A percentile compares a stretch with the other conserved stretches of the same genome.
These are phyloP conservation scores for Deinandra increscens DNA, from an alignment of 129 eudicot species.

Conservation along the genomic window DNA sequence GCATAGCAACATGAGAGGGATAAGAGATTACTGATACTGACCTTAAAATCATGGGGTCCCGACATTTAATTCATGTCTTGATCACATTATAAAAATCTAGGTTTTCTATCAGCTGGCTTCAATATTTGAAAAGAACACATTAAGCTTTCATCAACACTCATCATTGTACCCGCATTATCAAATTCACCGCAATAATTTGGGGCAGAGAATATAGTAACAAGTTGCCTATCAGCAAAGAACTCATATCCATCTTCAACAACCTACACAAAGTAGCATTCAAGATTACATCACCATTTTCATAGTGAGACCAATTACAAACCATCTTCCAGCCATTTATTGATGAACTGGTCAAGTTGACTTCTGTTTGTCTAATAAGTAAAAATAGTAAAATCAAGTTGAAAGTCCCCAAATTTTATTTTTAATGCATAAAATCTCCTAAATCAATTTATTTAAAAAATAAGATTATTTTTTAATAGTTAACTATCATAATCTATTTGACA, in stretches of 20 bases:
- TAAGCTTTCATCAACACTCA: slow-evolving; percentile 80
- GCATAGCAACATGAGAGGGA: slow-evolving; percentile 13
- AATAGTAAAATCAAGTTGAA: neutral
- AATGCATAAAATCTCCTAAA: neutral
- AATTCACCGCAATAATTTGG: slow-evolving; percentile 82
- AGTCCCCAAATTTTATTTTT: neutral
- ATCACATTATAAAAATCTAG: slow-evolving; percentile 48
- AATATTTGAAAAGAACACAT: slow-evolving; percentile 83
- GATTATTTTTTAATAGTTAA: neutral
- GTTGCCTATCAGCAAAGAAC: slow-evolving; percentile 78
- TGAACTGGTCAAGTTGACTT: neutral
- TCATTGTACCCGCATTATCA: slow-evolving; percentile 86
- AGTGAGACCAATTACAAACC: neutral
- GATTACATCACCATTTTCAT: neutral
- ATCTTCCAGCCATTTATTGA: neutral
- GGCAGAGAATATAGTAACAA: slow-evolving; percentile 74
- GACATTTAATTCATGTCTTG: slow-evolving; percentile 17
- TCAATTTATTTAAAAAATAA: neutral
- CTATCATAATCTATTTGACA: neutral
- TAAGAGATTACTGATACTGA: slow-evolving; percentile 23
- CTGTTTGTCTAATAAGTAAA: neutral
- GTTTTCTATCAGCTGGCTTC: slow-evolving; percentile 64
- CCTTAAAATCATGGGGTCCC: slow-evolving; percentile 41
- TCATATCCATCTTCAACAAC: slow-evolving; percentile 90
- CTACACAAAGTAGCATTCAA: slow-evolving; percentile 29